These are phyloP conservation scores for Bacidia rubella DNA, from an alignment of 495 filamentous ascomycete species.

Conservation along the genomic window DNA sequence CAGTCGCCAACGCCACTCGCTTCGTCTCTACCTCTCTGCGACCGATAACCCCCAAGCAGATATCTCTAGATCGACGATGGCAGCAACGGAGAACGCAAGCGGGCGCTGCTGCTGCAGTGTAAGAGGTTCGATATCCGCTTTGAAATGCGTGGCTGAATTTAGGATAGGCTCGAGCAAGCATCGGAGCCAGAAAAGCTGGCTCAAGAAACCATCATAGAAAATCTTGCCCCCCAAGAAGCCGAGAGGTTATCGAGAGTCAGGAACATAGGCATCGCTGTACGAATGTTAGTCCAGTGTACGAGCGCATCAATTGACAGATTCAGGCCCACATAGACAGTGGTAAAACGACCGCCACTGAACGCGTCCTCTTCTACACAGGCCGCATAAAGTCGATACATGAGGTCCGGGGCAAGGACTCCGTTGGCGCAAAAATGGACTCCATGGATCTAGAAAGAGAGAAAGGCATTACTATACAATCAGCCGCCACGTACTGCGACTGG, in stretches of 20 bases:
- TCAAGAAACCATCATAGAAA: slow-evolving; percentile 57
- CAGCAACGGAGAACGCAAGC: slow-evolving; percentile 24
- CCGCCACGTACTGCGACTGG: slow-evolving; percentile 98
- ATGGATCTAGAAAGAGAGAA: slow-evolving; percentile 98
- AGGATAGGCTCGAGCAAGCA: slow-evolving; percentile 44
- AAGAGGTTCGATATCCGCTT: slow-evolving; percentile 12
- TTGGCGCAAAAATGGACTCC: slow-evolving; percentile 99
- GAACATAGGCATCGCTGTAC: slow-evolving; percentile 96
- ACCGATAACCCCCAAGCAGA: slow-evolving; percentile 7
- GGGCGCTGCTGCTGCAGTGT: slow-evolving; percentile 32
- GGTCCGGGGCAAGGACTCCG: slow-evolving; percentile 85
- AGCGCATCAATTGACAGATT: background rate
- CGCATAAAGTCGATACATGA: slow-evolving; percentile 96
- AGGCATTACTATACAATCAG: slow-evolving; percentile 97
- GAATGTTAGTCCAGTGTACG: slow-evolving; percentile 14
- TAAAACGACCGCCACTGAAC: slow-evolving; percentile 94
- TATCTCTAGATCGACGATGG: slow-evolving; percentile 18
- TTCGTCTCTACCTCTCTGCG: slow-evolving; percentile 12
- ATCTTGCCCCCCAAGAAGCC: slow-evolving; percentile 61
- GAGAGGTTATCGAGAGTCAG: slow-evolving; percentile 64
- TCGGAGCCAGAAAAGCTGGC: slow-evolving; percentile 43
- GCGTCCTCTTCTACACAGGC: slow-evolving; percentile 97
- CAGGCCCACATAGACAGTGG: slow-evolving; percentile 98
- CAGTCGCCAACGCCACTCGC: slow-evolving; percentile 17
- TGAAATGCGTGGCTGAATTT: background rate